Conservation (phyloP, 768 basidiomycete genomes). For the Lentinula sp. region DNA sequence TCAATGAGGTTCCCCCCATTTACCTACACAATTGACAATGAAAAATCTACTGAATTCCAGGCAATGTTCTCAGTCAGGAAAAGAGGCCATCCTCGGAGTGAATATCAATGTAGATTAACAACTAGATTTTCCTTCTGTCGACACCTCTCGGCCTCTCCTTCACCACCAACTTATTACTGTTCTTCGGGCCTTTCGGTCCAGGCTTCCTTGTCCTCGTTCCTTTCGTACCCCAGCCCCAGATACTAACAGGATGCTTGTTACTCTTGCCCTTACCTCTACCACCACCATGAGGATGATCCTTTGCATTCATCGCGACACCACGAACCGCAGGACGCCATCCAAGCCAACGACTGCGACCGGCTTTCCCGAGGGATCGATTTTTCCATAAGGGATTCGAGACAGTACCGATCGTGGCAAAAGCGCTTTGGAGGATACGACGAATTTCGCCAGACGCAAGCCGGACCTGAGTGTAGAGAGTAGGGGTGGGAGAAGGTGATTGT, state of each 20-base stretch:
- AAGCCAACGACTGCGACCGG: conserved; percentile 83
- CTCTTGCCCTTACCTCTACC: conserved; percentile 98
- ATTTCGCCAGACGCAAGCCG: conserved; percentile 91
- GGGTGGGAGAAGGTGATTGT: conserved; percentile 17
- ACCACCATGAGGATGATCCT: conserved; percentile 94
- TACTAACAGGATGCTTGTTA: conserved; percentile 87
- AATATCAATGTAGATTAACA: too few relatives aligned
- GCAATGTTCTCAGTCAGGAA: too few relatives aligned
- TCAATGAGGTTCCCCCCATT: too few relatives aligned
- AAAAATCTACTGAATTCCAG: too few relatives aligned
- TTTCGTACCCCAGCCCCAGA: conserved; percentile 91
- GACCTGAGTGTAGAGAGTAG: conserved; percentile 60
- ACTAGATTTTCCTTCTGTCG: conserved; percentile 1
- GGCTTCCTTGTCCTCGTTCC: conserved; percentile 91
- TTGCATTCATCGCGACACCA: conserved; percentile 97
- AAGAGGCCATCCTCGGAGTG: too few relatives aligned
- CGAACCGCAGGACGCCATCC: conserved; percentile 81
- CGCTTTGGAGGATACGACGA: conserved; percentile 73
- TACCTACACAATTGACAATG: too few relatives aligned
- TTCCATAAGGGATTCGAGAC: conserved; percentile 93
- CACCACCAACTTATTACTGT: conserved; percentile 86
- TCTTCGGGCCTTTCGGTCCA: conserved; percentile 85
- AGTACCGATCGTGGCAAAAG: conserved; percentile 84
- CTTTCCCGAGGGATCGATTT: conserved; percentile 81
- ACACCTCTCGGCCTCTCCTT: conserved; percentile 75